Conservation (phyloP, 2,329 filamentous ascomycete genomes). For the Orbilia quercus region DNA sequence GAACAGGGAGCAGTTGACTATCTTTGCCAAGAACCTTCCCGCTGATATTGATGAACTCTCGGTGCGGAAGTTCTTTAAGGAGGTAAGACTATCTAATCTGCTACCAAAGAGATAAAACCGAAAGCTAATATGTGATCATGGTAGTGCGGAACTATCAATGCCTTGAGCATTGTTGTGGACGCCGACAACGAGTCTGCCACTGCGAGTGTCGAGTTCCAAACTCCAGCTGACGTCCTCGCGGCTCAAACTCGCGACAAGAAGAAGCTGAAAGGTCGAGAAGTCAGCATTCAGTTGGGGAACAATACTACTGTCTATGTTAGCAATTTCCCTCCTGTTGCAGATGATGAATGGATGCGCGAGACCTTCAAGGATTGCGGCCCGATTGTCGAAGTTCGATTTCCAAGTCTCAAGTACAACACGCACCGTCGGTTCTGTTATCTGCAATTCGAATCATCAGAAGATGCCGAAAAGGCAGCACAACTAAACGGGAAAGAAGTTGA, state of each 20-base stretch:
- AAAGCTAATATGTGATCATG: slow-evolving; percentile 13
- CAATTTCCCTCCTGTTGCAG: slow-evolving; percentile 84
- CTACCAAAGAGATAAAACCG: background rate
- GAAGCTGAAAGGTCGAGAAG: slow-evolving; percentile 76
- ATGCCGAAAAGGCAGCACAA: slow-evolving; percentile 76
- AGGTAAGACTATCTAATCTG: slow-evolving; percentile 64
- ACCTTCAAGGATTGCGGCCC: slow-evolving; percentile 81
- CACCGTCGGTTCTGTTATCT: slow-evolving; percentile 95
- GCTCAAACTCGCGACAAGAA: slow-evolving; percentile 86
- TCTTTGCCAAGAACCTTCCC: slow-evolving; percentile 83
- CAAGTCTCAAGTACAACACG: slow-evolving; percentile 87
- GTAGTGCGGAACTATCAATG: slow-evolving; percentile 81
- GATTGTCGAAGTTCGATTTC: slow-evolving; percentile 86
- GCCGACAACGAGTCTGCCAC: slow-evolving; percentile 71
- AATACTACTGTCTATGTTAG: slow-evolving; percentile 87
- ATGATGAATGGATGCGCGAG: slow-evolving; percentile 75
- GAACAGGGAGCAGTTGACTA: slow-evolving; percentile 88
- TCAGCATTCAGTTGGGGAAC: slow-evolving; percentile 79
- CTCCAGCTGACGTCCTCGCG: slow-evolving; percentile 80
- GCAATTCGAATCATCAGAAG: slow-evolving; percentile 78
- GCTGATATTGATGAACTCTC: slow-evolving; percentile 75
- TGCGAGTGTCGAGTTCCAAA: slow-evolving; percentile 86
- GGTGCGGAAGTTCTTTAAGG: slow-evolving; percentile 88
- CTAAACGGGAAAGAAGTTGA: slow-evolving; percentile 78
- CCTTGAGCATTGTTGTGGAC: slow-evolving; percentile 75